Conservation (phyloP, 352 stramenopile genomes). For the Pseudoperonospora humuli region DNA sequence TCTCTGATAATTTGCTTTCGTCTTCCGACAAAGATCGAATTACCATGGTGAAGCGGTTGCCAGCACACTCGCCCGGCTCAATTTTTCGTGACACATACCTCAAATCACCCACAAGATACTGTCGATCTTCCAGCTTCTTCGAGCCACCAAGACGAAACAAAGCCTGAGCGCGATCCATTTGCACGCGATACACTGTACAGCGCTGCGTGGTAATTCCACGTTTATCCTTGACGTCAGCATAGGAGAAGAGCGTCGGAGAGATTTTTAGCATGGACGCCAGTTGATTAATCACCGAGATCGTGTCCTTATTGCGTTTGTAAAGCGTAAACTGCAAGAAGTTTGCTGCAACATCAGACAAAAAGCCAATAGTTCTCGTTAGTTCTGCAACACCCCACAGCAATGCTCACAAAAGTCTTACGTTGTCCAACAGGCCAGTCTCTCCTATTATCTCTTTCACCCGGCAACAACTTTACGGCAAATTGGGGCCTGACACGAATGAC, state of each 20-base stretch:
- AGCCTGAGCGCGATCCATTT: conserved; percentile 48
- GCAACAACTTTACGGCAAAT: conserved; percentile 27
- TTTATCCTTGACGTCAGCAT: conserved; percentile 96
- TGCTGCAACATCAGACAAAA: conserved; percentile 38
- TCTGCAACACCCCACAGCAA: background rate
- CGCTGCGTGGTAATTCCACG: conserved; percentile 94
- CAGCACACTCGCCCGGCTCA: conserved; percentile 76
- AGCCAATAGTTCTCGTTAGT: conserved; percentile 3
- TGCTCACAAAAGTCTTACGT: conserved; percentile 24
- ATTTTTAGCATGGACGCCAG: conserved; percentile 67
- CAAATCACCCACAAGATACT: conserved; percentile 89
- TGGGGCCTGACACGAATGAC: conserved; percentile 63
- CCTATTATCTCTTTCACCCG: conserved; percentile 46
- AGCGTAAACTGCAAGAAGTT: conserved; percentile 94
- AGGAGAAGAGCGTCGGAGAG: conserved; percentile 71
- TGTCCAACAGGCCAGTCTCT: conserved; percentile 65
- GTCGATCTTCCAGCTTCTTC: conserved; percentile 52
- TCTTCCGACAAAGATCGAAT: conserved; percentile 80
- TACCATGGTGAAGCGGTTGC: conserved; percentile 92
- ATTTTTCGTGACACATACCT: conserved; percentile 85
- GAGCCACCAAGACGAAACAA: conserved; percentile 28
- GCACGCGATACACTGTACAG: conserved; percentile 84
- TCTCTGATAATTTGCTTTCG: conserved; percentile 35
- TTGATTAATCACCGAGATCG: conserved; percentile 72
- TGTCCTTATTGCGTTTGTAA: conserved; percentile 97